These are phyloP conservation scores for Debaryomycetaceae sp. DNA, from an alignment of 1,139 yeast genomes.

Conservation along the genomic window DNA sequence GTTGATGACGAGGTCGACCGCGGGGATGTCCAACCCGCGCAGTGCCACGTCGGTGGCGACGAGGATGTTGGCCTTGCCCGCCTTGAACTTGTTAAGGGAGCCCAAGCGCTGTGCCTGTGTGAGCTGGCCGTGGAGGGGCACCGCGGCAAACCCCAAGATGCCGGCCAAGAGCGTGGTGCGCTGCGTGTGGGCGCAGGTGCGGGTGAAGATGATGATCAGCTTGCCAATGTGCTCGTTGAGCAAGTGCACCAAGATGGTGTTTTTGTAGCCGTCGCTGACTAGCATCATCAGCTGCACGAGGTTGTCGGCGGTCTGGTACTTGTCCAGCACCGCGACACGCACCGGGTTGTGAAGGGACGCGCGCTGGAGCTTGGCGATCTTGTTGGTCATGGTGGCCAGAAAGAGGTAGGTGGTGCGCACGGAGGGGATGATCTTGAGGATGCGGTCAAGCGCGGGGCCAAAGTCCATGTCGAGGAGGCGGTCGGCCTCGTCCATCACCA, in stretches of 20 bases:
- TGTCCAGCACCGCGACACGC: conserved; percentile 81
- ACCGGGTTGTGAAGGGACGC: conserved; percentile 91
- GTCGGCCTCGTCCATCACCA: conserved; percentile 98
- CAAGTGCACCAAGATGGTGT: conserved; percentile 77
- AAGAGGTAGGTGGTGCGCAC: conserved; percentile 83
- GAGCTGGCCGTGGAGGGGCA: conserved; percentile 92
- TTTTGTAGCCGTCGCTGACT: conserved; percentile 88
- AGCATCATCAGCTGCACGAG: conserved; percentile 85
- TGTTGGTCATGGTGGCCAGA: conserved; percentile 95
- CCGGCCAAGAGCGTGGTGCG: conserved; percentile 80
- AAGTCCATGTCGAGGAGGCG: conserved; percentile 93
- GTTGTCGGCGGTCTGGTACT: conserved; percentile 91
- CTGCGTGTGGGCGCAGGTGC: conserved; percentile 95
- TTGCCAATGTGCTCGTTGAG: conserved; percentile 84
- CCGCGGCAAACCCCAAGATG: conserved; percentile 79
- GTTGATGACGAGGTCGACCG: conserved; percentile 88
- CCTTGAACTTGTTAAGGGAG: conserved; percentile 85
- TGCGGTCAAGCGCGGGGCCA: conserved; percentile 89
- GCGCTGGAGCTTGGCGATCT: conserved; percentile 89
- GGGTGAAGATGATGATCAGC: conserved; percentile 81
- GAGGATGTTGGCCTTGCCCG: conserved; percentile 75
- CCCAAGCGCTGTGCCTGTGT: conserved; percentile 91
- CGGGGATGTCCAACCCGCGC: conserved; percentile 93
- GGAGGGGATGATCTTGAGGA: conserved; percentile 78
- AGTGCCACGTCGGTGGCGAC: conserved; percentile 99